Base-by-base conservation (phyloP, 2,329 filamentous ascomycete species). In the Nannizziopsis barbatae region DNA sequence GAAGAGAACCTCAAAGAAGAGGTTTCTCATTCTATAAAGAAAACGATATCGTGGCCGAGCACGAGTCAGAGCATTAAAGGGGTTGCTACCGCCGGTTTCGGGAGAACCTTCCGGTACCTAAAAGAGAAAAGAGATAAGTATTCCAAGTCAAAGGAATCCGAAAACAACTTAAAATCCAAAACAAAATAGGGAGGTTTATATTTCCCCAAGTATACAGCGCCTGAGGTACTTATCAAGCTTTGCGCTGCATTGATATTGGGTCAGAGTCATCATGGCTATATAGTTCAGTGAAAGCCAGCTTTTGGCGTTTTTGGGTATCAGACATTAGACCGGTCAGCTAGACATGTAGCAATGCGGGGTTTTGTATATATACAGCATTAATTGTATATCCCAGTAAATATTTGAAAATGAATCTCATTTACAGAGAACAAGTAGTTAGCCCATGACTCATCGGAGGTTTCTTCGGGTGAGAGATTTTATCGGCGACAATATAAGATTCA, bases 31-130 rank as follows among this genome's bases (percentile, higher is more conserved):
- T 84, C 88, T 36, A 89, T 98, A 60, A 83, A 81, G 61, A 84
- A 84, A 62, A 96, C 93, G 0, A 86, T 96, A 58, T 78, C 80
- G 49, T 96, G 92, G 92, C 89, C 92, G 0, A 92, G 87, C 59
- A 87, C 86, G 2, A 81, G 81, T 4, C 90, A 98, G 67, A 92
- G 81, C 47, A 62, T 90, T 53, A 98, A 98, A 69, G 82, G 88
- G 1, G 64, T 84, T 1, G 65, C 95, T 39, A 96, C 88, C 2
- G 81, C 84, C 0, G 93, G 92, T 0, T 63, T 84, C 12, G 62
- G 71, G 5, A 78, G 81, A 58, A 83, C 82, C 5, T 75, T 77
- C 71, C 77, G 81, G 53, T 98, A 98, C 63, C 59, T 93, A 47
- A 72, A 75, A 38, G 92, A 96, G 64, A 98, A 98, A 74, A 71